Conservation (phyloP, 345 rosid species). For the Acer yangbiense region DNA sequence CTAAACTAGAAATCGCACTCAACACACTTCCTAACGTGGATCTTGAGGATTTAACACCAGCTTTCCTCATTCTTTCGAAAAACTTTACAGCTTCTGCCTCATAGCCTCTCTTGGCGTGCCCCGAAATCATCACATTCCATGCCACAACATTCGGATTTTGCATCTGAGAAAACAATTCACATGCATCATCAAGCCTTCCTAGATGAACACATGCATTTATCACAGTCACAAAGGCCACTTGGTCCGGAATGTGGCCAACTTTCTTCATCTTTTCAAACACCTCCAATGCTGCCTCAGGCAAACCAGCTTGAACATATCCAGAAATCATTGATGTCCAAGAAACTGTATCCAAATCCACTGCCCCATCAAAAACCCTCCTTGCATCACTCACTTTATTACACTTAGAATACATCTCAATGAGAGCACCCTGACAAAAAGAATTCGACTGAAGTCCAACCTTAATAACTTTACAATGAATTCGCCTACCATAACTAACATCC, state of each 20-base stretch:
- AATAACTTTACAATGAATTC: slow-evolving; percentile 57
- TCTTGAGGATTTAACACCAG: slow-evolving; percentile 67
- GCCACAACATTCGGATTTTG: slow-evolving; percentile 75
- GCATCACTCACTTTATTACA: slow-evolving; percentile 57
- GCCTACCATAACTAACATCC: slow-evolving; percentile 53
- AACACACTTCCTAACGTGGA: slow-evolving; percentile 89
- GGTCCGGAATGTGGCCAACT: slow-evolving; percentile 65
- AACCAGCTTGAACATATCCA: slow-evolving; percentile 69
- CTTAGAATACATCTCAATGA: slow-evolving; percentile 87
- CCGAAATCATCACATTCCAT: slow-evolving; percentile 96
- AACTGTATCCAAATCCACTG: slow-evolving; percentile 61
- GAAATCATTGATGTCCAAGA: slow-evolving; percentile 88
- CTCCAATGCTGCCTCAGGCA: slow-evolving; percentile 64
- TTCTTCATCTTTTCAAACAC: slow-evolving; percentile 61
- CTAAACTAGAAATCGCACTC: slow-evolving; percentile 65
- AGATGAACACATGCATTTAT: slow-evolving; percentile 57
- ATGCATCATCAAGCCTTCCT: slow-evolving; percentile 75
- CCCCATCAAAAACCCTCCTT: slow-evolving; percentile 58
- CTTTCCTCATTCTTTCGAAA: slow-evolving; percentile 63
- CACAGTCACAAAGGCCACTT: slow-evolving; percentile 65
- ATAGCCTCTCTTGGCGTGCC: slow-evolving; percentile 76
- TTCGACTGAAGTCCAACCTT: slow-evolving; percentile 61
- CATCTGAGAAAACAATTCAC: slow-evolving; percentile 55
- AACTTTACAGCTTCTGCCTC: slow-evolving; percentile 54
- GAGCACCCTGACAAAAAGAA: slow-evolving; percentile 70